Percentiles rank a stretch among this genome's conserved stretches.
These are phyloP conservation scores for Alternaria sp. DNA, from an alignment of 2,329 filamentous ascomycete genomes.

Conservation along the genomic window DNA sequence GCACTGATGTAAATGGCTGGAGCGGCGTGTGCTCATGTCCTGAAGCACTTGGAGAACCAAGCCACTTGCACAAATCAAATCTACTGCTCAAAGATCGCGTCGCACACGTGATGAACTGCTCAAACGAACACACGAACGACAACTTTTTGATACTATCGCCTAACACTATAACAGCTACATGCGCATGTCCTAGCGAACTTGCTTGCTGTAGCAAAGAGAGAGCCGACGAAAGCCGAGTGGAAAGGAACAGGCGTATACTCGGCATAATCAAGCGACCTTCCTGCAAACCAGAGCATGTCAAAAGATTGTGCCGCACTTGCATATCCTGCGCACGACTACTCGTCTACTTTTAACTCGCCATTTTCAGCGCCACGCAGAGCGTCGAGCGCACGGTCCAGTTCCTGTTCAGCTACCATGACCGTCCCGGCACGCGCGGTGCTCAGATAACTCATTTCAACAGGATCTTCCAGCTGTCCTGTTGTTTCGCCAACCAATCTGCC, in stretches of 20 bases:
- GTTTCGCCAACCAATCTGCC: conserved; percentile 80
- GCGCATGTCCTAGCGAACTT: not conserved
- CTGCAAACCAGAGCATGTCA: not conserved
- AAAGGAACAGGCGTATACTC: not conserved
- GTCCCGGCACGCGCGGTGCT: conserved; percentile 88
- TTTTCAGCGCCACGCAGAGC: conserved; percentile 64
- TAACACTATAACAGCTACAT: not conserved
- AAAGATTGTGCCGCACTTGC: not conserved
- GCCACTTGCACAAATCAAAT: not conserved
- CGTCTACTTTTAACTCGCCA: conserved; percentile 13
- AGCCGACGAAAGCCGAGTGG: not conserved
- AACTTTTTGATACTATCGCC: not conserved
- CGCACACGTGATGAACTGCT: not conserved
- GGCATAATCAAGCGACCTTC: not conserved
- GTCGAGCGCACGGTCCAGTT: conserved; percentile 75
- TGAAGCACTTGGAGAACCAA: not conserved
- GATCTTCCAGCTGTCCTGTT: conserved; percentile 42
- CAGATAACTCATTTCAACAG: conserved; percentile 85
- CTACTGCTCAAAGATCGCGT: not conserved
- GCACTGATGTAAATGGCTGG: too few relatives aligned
- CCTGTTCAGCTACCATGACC: conserved; percentile 81
- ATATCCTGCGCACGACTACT: not conserved
- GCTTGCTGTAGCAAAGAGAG: not conserved
- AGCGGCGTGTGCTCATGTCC: not conserved
- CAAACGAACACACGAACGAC: not conserved